Conservation (phyloP, 495 filamentous ascomycete genomes). For the Penicillium angulare region DNA sequence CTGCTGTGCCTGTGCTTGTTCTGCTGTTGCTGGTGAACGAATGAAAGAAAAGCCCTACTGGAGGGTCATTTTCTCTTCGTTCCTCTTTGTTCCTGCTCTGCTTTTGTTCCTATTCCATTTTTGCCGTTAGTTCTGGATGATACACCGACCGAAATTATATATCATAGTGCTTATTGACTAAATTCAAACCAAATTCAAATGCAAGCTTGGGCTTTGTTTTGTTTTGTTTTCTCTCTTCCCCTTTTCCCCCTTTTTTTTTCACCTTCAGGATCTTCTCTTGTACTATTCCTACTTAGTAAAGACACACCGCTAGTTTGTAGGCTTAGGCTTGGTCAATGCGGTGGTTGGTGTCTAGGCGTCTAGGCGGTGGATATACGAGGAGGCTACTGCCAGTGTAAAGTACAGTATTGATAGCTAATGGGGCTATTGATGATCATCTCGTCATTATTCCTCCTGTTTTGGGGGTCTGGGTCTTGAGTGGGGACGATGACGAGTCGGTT, state of each 20-base stretch:
- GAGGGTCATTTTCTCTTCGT: background rate
- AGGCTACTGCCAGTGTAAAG: too few relatives aligned
- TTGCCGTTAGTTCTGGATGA: constrained; percentile 22
- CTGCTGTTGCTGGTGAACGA: background rate
- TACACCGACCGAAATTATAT: constrained; percentile 35
- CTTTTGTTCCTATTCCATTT: background rate
- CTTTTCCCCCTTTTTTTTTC: background rate
- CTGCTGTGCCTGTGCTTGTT: too few relatives aligned
- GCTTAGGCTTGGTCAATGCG: constrained; percentile 11
- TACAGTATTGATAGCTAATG: background rate
- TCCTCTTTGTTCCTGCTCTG: background rate
- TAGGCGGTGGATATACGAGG: background rate
- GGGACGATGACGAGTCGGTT: constrained; percentile 4
- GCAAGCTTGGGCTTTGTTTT: too few relatives aligned
- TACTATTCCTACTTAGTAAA: background rate
- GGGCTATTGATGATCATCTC: constrained; percentile 8
- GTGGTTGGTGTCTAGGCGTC: constrained; percentile 1
- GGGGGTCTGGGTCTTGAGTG: constrained; percentile 1
- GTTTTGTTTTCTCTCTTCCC: background rate
- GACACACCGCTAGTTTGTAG: constrained; percentile 15
- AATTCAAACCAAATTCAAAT: too few relatives aligned
- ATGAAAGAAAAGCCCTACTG: background rate
- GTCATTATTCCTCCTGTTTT: constrained; percentile 4
- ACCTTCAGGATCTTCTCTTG: background rate
- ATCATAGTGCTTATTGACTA: constrained; percentile 25